Evolutionary conservation across 495 filamentous ascomycete genomes (phyloP).

Genomic region (Podospora australis): DNA sequence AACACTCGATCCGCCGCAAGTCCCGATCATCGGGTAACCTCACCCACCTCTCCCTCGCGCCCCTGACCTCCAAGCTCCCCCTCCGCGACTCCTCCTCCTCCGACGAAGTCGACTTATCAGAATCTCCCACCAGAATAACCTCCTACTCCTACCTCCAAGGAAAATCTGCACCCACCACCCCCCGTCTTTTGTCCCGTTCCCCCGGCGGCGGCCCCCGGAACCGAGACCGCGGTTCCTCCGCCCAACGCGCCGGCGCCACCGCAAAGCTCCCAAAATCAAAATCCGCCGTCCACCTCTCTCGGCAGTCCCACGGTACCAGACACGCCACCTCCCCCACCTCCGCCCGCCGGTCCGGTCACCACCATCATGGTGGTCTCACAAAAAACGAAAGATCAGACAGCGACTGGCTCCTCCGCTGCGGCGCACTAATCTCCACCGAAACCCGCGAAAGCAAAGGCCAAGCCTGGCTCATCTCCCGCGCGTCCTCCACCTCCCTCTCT

Average conservation of each 20-base stretch:
- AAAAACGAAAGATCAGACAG: slow-evolving; percentile 33
- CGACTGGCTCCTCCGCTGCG: slow-evolving; percentile 72
- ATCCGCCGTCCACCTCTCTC: slow-evolving; percentile 36
- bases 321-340: slow-evolving; percentile 19
- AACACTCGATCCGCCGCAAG: slow-evolving; percentile 42
- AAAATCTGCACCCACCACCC: slow-evolving; percentile 52
- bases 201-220: slow-evolving; percentile 33
- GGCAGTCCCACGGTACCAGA: slow-evolving; percentile 17
- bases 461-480: slow-evolving; percentile 66
- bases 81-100: slow-evolving; percentile 48
- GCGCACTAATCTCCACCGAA: slow-evolving; percentile 61
- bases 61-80: slow-evolving; percentile 60
- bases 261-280: slow-evolving; percentile 35
- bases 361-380: slow-evolving; percentile 9
- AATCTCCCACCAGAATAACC: slow-evolving; percentile 23
- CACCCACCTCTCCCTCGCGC: slow-evolving; percentile 54
- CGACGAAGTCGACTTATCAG: slow-evolving; percentile 32
- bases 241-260: slow-evolving; percentile 5
- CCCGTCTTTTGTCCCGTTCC: slow-evolving; percentile 49
- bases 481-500: slow-evolving; percentile 60
- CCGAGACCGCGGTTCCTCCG: slow-evolving; percentile 28
- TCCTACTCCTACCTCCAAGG: slow-evolving; percentile 51
- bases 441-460: slow-evolving; percentile 73
- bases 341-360: slow-evolving; percentile 5
- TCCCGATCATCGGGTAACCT: slow-evolving; percentile 41